Base-by-base conservation (phyloP, 108 stramenopile genomes). In the Pseudonitzschia multiseries region DNA sequence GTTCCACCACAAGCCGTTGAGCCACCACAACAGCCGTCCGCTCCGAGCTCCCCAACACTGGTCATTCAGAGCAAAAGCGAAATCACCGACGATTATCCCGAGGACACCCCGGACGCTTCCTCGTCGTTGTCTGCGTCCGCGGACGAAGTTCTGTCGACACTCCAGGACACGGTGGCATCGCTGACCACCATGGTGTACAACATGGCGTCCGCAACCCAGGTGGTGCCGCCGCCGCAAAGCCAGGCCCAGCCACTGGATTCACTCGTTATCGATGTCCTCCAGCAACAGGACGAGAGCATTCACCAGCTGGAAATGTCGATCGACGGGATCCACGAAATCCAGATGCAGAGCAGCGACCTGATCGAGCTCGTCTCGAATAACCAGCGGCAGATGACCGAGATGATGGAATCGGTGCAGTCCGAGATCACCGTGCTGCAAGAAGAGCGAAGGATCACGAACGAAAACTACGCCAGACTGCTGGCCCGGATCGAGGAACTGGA, bases 311-410 rank as follows among this genome's bases (percentile, higher is more conserved):
- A 65, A 46, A 33, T 36, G 27, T 65, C 65, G 20, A 20, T 65
- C 13, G 65, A 65, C 13, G 65, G 65, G 15, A 18, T 65, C 20
- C 65, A 32, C 43, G 15, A 41, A 5, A 65, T 65, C 43, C 65
- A 65, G n/a, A 33, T 46, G 32, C 65, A 65, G n/a, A 65, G 65
- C 32, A 46, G 65, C 24, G 65, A 65, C 43, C n/a, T 65, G 40
- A 65, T 65, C 44, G 29, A 65, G 32, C 65, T 65, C 9, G 65
- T 65, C 12, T 65, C 65, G 15, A 17, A 65, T 9, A 65, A 65
- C n/a, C 65, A 65, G n/a, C 41, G 10, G n/a, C 41, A 41, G 12
- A 65, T 65, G 65, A 46, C 65, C 20, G 65, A 65, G 9, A 65
- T 65, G 65, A 65, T 65, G 65, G 44, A 65, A 42, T 10, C 62